phyloP scores from a whole-genome alignment of 768 basidiomycete genomes.

The Flagelloscypha sp. region DNA sequence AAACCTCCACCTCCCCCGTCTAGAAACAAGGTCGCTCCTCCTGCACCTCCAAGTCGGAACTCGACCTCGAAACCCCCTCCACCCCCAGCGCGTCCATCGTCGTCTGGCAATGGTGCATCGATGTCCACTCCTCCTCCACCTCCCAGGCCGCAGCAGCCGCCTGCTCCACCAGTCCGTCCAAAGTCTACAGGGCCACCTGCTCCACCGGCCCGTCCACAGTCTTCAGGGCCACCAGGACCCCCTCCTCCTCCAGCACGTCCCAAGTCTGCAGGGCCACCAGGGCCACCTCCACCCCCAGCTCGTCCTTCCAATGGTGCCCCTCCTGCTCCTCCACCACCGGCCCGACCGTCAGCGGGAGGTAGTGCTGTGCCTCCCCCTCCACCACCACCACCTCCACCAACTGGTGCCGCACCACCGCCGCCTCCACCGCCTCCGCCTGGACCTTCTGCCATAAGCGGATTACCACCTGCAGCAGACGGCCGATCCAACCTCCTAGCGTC shows the following conservation, averaged over 20 bases:
- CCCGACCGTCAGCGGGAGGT: conserved; percentile 5
- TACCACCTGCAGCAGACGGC: conserved; percentile 51
- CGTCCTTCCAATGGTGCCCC: conserved; percentile 13
- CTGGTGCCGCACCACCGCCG: conserved; percentile 21
- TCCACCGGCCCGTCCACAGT: conserved; percentile 23
- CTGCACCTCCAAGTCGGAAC: conserved; percentile 22
- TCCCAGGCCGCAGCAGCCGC: conserved; percentile 19
- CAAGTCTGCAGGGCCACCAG: conserved; percentile 23
- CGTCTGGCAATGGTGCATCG: no score
- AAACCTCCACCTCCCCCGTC: conserved; percentile 31
- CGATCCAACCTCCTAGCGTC: conserved; percentile 64
- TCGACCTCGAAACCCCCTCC: conserved; percentile 28
- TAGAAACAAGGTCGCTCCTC: conserved; percentile 17
- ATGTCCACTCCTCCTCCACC: conserved; percentile 29
- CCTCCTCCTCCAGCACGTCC: conserved; percentile 28
- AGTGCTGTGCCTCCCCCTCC: conserved; percentile 33
- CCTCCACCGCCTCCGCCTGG: conserved; percentile 31
- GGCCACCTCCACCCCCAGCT: conserved; percentile 23
- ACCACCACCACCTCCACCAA: conserved; percentile 32
- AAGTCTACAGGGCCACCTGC: conserved; percentile 20
- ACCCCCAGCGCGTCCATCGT: conserved; percentile 21
- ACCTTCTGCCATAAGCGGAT: conserved; percentile 18
- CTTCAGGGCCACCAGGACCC: conserved; percentile 23
- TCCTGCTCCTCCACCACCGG: conserved; percentile 25
- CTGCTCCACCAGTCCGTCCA: conserved; percentile 28